Percentiles rank a stretch among this genome's conserved stretches.
Evolutionary conservation across 257 asterid species (phyloP).

Genomic region (Przewalskia tangutica): DNA sequence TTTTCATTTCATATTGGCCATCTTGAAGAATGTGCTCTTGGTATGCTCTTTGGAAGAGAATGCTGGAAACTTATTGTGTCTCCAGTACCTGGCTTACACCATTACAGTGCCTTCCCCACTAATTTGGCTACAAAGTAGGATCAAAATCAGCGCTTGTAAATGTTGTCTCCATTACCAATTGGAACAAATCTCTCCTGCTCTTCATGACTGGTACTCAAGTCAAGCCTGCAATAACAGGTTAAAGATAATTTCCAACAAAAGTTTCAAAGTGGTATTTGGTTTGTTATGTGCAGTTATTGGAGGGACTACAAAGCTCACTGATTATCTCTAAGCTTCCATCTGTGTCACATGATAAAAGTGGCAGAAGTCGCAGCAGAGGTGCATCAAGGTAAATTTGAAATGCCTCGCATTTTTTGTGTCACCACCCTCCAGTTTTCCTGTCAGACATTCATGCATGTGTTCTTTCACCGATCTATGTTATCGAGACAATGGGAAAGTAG

Average conservation of each 20-base stretch:
- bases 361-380: conserved; percentile 41
- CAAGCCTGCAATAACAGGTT: not conserved
- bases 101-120: not conserved
- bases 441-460: not conserved
- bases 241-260: not conserved
- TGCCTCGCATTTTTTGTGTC: not conserved
- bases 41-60: not conserved
- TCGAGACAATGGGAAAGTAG: not conserved
- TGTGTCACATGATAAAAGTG: conserved; percentile 59
- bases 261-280: not conserved
- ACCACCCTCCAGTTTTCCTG: not conserved
- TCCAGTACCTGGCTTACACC: not conserved
- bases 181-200: not conserved
- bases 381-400: conserved; percentile 33
- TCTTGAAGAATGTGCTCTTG: not conserved
- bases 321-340: conserved; percentile 55
- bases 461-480: not conserved
- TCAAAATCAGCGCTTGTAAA: not conserved
- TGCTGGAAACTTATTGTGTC: not conserved
- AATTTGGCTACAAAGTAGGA: not conserved
- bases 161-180: not conserved
- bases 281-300: conserved; percentile 58
- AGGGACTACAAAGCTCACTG: conserved; percentile 86
- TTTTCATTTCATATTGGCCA: not conserved
- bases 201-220: not conserved